phyloP scores from a whole-genome alignment of 2,329 filamentous ascomycete species.

The Cercospora citrullina region DNA sequence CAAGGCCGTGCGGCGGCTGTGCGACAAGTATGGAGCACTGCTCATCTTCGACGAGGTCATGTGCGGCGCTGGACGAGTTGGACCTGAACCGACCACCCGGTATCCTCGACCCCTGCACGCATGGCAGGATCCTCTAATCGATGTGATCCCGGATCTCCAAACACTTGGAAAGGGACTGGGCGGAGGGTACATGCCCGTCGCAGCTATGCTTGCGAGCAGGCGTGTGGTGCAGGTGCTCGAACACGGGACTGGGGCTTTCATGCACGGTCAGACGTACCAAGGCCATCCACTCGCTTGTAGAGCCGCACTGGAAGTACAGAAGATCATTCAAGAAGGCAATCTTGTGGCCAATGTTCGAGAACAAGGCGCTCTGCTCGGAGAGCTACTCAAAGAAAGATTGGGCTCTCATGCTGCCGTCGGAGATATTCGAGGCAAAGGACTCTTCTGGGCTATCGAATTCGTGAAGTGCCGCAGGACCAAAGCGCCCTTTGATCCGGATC shows the following conservation, averaged over 20 bases:
- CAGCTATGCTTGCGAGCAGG: slow-evolving; percentile 57
- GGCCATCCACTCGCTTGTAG: slow-evolving; percentile 61
- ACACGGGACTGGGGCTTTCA: slow-evolving; percentile 51
- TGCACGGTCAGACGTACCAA: slow-evolving; percentile 65
- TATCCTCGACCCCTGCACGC: slow-evolving; percentile 53
- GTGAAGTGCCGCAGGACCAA: slow-evolving; percentile 57
- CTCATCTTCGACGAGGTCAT: slow-evolving; percentile 81
- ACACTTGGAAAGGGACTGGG: slow-evolving; percentile 67
- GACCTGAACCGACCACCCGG: slow-evolving; percentile 41
- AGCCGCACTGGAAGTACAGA: slow-evolving; percentile 63
- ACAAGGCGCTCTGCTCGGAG: slow-evolving; percentile 55
- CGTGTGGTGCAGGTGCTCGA: slow-evolving; percentile 54
- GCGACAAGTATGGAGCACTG: slow-evolving; percentile 68
- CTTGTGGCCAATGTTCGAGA: slow-evolving; percentile 59
- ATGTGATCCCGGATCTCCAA: slow-evolving; percentile 63
- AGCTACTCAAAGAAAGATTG: slow-evolving; percentile 48
- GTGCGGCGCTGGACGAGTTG: slow-evolving; percentile 64
- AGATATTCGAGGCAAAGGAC: slow-evolving; percentile 60
- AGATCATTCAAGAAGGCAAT: slow-evolving; percentile 57
- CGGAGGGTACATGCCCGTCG: slow-evolving; percentile 63
- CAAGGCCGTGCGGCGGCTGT: slow-evolving; percentile 65
- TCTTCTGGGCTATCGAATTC: slow-evolving; percentile 63
- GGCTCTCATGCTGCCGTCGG: slow-evolving; percentile 55
- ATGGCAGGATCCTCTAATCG: slow-evolving; percentile 57
- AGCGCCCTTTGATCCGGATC: slow-evolving; percentile 52